Percentiles rank a stretch among this genome's conserved stretches.
phyloP scores from a whole-genome alignment of 805 yeast species.

The Metschnikowia reukaufii region DNA sequence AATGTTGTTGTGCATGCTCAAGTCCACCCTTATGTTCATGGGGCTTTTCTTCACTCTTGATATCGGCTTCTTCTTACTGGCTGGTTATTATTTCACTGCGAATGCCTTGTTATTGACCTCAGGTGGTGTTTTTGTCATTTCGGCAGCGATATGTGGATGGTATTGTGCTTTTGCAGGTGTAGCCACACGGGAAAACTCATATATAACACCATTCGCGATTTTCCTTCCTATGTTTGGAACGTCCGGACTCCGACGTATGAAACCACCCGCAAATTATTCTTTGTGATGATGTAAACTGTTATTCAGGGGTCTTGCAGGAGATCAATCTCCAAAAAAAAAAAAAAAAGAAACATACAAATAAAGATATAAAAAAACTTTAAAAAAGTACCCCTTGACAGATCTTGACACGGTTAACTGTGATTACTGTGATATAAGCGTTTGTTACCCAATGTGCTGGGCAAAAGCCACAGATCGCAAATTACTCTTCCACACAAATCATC shows the following conservation, averaged over 20 bases:
- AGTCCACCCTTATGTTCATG: constrained; percentile 51
- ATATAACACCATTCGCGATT: constrained; percentile 14
- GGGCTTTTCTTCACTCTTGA: constrained; percentile 53
- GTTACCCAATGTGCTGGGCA: too few species aligned
- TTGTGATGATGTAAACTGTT: too few species aligned
- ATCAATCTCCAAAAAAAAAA: too few species aligned
- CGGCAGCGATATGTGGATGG: constrained; percentile 21
- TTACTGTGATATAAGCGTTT: too few species aligned
- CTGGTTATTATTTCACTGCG: constrained; percentile 52
- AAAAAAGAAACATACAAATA: too few species aligned
- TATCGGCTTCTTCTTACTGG: constrained; percentile 51
- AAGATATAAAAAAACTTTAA: too few species aligned
- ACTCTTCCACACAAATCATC: too few species aligned
- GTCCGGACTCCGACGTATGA: neutral
- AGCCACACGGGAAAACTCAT: constrained; percentile 19
- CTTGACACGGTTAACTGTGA: too few species aligned
- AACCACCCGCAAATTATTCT: neutral
- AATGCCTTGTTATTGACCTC: constrained; percentile 15
- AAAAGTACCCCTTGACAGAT: too few species aligned
- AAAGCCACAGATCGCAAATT: too few species aligned
- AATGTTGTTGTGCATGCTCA: constrained; percentile 54
- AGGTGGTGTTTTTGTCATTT: constrained; percentile 18
- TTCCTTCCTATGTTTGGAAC: constrained; percentile 18
- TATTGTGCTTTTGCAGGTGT: constrained; percentile 21
- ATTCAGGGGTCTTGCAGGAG: too few species aligned